phyloP scores from a whole-genome alignment of 306 rosid species.

The Biancaea sappan region DNA sequence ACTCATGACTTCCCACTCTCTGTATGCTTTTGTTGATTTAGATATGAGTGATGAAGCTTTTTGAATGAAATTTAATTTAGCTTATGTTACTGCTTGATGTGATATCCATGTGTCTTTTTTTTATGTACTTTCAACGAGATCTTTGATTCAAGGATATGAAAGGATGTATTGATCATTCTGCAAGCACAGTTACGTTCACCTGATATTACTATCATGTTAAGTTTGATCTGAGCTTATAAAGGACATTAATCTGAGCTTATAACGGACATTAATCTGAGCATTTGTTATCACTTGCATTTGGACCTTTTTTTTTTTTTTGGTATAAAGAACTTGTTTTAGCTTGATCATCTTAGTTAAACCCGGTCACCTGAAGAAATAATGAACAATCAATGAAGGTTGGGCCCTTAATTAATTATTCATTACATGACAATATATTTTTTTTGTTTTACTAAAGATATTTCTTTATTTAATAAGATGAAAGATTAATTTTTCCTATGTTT shows the following conservation, averaged over 20 bases:
- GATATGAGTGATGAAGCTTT: background rate
- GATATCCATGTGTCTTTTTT: background rate
- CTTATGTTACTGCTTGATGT: background rate
- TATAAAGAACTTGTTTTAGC: no score
- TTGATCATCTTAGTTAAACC: no score
- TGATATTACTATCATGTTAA: background rate
- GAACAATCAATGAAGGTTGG: no score
- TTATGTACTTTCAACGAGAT: background rate
- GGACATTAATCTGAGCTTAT: no score
- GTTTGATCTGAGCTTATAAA: conserved; percentile 3
- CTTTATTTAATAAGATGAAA: no score
- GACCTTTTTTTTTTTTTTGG: no score
- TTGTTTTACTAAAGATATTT: no score
- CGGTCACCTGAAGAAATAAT: no score
- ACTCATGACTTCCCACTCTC: no score
- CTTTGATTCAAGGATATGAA: conserved; percentile 8
- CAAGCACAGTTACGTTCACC: background rate
- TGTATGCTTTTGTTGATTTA: background rate
- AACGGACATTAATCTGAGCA: conserved; percentile 19
- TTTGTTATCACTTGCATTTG: background rate
- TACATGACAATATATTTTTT: background rate
- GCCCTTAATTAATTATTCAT: background rate
- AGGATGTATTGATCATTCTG: conserved; percentile 12
- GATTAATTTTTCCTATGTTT: no score
- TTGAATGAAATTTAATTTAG: background rate